Base-by-base conservation (phyloP, 2,329 filamentous ascomycete species). In the Pezicula neosporulosa region DNA sequence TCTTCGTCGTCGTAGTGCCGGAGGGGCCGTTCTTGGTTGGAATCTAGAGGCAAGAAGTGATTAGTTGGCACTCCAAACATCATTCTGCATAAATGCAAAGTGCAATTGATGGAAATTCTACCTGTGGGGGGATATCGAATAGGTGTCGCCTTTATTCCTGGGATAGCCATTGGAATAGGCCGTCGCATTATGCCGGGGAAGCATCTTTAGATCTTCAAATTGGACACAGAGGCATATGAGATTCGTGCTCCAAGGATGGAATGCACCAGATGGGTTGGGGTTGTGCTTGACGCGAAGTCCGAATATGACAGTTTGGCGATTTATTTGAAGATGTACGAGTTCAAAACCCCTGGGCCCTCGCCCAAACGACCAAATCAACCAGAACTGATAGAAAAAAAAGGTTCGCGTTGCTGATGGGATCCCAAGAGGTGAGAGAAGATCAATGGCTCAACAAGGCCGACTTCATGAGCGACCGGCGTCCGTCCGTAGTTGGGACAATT, bases 111-210 rank as follows among this genome's bases (percentile, higher is more conserved):
- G 18, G 39, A 24, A 13, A 21, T 66, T 79, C 65, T 82, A 96
- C 88, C 90, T 89, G 70, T 96, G 90, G 61, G 90, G 89, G 61
- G 89, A 90, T 65, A 95, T 92, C 60, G 90, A 90, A 68, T 96
- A 93, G 43, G 87, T 89, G 66, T 72, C 75, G 62, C 74, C 75
- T 63, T 86, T 86, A 54, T 80, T 81, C 58, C 85, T 80, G 57
- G 88, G 87, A 70, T 92, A 92, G 67, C 90, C 92, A 75, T 94
- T 96, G 57, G 86, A 83, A 72, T 88, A 93, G 70, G 86, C 86
- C 71, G 76, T 75, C 55, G 76, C 74, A 68, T 87, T 81, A 78
- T 96, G 90, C 76, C 90, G 84, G 69, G 93, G 89, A 84, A 94
- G 91, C 83, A 87, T 88, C 75, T 83, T 85, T 68, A 56, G 55